These are phyloP conservation scores for Lithospermum erythrorhizon DNA, from an alignment of 257 asterid genomes.

Conservation along the genomic window DNA sequence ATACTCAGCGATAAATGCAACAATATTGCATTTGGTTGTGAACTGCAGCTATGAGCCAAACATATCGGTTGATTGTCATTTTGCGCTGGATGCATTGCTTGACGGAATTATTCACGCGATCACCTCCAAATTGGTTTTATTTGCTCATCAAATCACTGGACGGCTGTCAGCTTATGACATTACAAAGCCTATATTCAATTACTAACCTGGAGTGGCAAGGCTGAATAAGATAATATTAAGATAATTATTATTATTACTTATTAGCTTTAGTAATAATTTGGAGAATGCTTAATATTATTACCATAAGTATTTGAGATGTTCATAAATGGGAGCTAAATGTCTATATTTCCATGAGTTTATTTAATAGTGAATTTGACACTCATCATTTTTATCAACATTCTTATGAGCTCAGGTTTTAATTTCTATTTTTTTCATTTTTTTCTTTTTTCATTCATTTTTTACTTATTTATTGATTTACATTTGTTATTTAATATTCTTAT, in stretches of 20 bases:
- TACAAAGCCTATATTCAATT: conserved; percentile 4
- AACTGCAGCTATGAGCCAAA: background rate
- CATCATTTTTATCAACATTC: too few species aligned
- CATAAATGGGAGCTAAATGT: too few species aligned
- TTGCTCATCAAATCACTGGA: conserved; percentile 3
- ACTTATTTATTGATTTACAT: too few species aligned
- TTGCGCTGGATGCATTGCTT: background rate
- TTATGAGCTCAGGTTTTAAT: too few species aligned
- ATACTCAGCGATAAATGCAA: background rate
- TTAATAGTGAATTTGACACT: too few species aligned
- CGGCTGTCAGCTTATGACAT: background rate
- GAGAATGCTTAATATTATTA: too few species aligned
- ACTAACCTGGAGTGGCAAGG: background rate
- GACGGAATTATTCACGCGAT: background rate
- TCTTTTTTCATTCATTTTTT: too few species aligned
- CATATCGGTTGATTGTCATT: background rate
- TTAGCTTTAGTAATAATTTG: conserved; percentile 2
- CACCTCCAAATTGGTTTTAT: background rate
- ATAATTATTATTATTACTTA: background rate
- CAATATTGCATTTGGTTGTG: background rate
- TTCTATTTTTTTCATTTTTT: too few species aligned
- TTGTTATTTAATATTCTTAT: too few species aligned
- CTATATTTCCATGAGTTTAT: too few species aligned
- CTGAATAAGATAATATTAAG: too few species aligned
- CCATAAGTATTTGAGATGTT: too few species aligned